Percentiles rank a stretch among this genome's conserved stretches.
Conservation (phyloP, 2,329 filamentous ascomycete species). For the Didymella pinodella region DNA sequence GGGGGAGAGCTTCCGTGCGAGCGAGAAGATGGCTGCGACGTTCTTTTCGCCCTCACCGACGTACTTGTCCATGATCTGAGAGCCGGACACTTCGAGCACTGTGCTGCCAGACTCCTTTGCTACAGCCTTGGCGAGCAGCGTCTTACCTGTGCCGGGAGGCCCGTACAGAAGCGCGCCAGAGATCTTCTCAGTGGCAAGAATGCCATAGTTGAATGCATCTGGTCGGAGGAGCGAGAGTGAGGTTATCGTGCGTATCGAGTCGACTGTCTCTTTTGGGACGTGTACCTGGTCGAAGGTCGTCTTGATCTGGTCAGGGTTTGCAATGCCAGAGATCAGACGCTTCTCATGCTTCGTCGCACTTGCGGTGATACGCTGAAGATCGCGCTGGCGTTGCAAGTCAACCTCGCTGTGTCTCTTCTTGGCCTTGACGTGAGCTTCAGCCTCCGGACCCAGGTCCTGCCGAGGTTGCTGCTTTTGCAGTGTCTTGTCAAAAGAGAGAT, state of each 20-base stretch:
- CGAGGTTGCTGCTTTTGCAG: slow-evolving; percentile 18
- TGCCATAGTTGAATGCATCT: slow-evolving; percentile 95
- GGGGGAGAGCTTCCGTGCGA: slow-evolving; percentile 89
- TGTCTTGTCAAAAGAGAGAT: slow-evolving; percentile 42
- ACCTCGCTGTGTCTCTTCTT: slow-evolving; percentile 25
- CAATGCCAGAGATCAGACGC: slow-evolving; percentile 79
- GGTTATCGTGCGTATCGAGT: slow-evolving; percentile 87
- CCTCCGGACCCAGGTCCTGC: slow-evolving; percentile 11
- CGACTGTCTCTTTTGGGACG: slow-evolving; percentile 80
- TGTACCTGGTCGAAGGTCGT: slow-evolving; percentile 91
- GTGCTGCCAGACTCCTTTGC: slow-evolving; percentile 72
- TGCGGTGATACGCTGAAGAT: slow-evolving; percentile 55
- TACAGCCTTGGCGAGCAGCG: slow-evolving; percentile 68
- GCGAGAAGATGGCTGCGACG: slow-evolving; percentile 84
- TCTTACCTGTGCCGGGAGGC: slow-evolving; percentile 77
- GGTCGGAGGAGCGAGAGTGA: slow-evolving; percentile 85
- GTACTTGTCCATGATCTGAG: slow-evolving; percentile 94
- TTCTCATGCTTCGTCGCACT: slow-evolving; percentile 76
- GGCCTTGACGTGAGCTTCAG: slow-evolving; percentile 18
- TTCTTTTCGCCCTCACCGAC: slow-evolving; percentile 97
- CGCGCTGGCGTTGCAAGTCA: slow-evolving; percentile 56
- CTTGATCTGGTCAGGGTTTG: slow-evolving; percentile 80
- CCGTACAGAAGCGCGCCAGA: slow-evolving; percentile 89
- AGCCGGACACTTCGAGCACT: slow-evolving; percentile 84
- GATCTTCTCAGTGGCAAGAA: slow-evolving; percentile 88